Base-by-base conservation (phyloP, 2,329 filamentous ascomycete genomes). In the Nothophoma quercina region DNA sequence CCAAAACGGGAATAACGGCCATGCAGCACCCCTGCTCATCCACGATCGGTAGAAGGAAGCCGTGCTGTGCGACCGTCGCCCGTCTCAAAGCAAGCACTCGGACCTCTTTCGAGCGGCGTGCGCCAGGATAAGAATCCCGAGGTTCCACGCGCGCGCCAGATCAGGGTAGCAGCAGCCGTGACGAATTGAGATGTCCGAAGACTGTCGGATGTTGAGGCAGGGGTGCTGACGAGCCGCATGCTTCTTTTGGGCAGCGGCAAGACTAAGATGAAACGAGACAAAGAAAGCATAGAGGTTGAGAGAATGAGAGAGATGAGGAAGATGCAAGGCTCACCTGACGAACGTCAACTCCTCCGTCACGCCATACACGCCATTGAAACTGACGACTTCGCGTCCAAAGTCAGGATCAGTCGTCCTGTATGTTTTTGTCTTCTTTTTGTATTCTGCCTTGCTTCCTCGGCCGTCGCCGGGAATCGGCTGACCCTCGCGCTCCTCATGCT, bases 401-500 rank as follows among this genome's bases (percentile, higher is more conserved):
- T 81, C 77, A 7, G 79, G 78, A 55, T 78, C 70, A 4, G 72
- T 68, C 15, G 71, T 71, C 38, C 69, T 77, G 10, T 76, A 72
- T 33, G 76, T 81, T 46, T 73, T 75, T 30, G 77, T 80, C 53
- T 73, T 76, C 50, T 71, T 73, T 58, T 81, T 81, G 60, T 68
- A 76, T 42, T 79, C 81, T 40, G 78, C 78, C 55, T 83, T 81
- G 60, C 85, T 84, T 51, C 79, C 77, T 57, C 80, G 78, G 5
- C 79, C 77, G 18, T 78, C 77, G 38, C 80, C 81, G 28, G 71
- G 75, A 15, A 79, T 68, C 5, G 68, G 67, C 39, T 74, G 74
- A 2, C 73, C 70, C 7, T 73, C 71, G 5, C 75, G 75, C 57
- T 83, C 80, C 45, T 80, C 78, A n/a, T 77, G 77, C 49, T 79